Conservation (phyloP, 768 basidiomycete genomes). For the Boletus reticulatus region DNA sequence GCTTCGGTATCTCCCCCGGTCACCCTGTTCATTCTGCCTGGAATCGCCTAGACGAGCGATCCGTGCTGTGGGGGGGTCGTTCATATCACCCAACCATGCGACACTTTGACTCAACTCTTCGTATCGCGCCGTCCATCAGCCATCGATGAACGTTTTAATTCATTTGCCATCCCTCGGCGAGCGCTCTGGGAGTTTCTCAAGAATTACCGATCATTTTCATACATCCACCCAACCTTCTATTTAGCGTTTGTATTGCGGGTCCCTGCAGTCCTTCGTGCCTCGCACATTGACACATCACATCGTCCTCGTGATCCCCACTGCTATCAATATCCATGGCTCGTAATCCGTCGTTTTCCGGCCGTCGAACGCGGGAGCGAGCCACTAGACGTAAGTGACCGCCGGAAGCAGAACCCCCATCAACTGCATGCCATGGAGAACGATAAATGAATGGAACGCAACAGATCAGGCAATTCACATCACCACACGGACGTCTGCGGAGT, state of each 20-base stretch:
- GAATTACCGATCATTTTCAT: conserved; percentile 25
- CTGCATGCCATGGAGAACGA: conserved; percentile 19
- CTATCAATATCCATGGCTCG: conserved; percentile 19
- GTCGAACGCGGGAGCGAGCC: conserved; percentile 32
- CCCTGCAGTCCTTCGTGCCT: conserved; percentile 19
- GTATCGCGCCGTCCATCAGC: conserved; percentile 15
- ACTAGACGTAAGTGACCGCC: conserved; percentile 31
- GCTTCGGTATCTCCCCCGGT: conserved; percentile 23
- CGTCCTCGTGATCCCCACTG: conserved; percentile 18
- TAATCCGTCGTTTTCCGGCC: conserved; percentile 16
- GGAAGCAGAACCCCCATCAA: conserved; percentile 25
- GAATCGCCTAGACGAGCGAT: conserved; percentile 1
- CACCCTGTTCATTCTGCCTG: conserved; percentile 13
- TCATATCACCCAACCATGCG: conserved; percentile 6
- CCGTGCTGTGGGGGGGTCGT: neutral
- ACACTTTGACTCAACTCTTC: conserved; percentile 5
- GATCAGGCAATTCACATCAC: conserved; percentile 13
- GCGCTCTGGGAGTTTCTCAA: conserved; percentile 3
- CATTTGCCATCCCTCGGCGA: conserved; percentile 19
- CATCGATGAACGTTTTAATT: conserved; percentile 25
- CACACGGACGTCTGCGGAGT: conserved; percentile 16
- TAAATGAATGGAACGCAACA: conserved; percentile 22
- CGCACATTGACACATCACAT: conserved; percentile 12
- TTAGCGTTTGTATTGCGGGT: conserved; percentile 20
- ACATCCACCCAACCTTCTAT: conserved; percentile 27